A percentile compares a stretch with the other conserved stretches of the same genome.
Conservation (phyloP, 768 basidiomycete species). For the Lactarius evosmus region DNA sequence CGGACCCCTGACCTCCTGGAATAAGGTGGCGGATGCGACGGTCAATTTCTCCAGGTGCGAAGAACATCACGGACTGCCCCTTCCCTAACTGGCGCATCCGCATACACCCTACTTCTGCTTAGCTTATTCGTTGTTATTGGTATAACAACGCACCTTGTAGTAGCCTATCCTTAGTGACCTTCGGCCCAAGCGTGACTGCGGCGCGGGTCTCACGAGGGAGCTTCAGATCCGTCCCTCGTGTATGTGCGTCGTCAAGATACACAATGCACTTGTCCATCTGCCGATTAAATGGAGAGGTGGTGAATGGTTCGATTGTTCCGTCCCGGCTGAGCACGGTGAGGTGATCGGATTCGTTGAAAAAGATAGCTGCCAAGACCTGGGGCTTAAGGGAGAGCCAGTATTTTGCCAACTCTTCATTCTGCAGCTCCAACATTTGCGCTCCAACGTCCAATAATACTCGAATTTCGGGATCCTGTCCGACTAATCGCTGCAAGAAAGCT, state of each 20-base stretch:
- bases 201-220: slow-evolving; percentile 42
- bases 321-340: slow-evolving; percentile 38
- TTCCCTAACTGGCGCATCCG: slow-evolving; percentile 13
- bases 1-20: neutral
- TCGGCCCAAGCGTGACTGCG: slow-evolving; percentile 48
- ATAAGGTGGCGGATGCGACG: slow-evolving; percentile 7
- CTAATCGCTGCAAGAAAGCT: slow-evolving; percentile 37
- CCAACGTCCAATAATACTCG: slow-evolving; percentile 55
- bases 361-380: slow-evolving; percentile 42
- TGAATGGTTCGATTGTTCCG: slow-evolving; percentile 36
- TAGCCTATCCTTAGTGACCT: slow-evolving; percentile 49
- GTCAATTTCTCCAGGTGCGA: slow-evolving; percentile 14
- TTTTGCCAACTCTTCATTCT: slow-evolving; percentile 40
- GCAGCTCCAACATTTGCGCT: slow-evolving; percentile 52
- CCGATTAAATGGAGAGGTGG: slow-evolving; percentile 38
- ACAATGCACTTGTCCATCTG: slow-evolving; percentile 41
- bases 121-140: no score
- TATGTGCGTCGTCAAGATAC: slow-evolving; percentile 54
- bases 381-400: slow-evolving; percentile 38
- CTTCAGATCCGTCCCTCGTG: slow-evolving; percentile 51
- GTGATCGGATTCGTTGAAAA: slow-evolving; percentile 36
- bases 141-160: slow-evolving; percentile 41
- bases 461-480: slow-evolving; percentile 37
- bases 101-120: slow-evolving; percentile 9
- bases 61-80: slow-evolving; percentile 13